Evolutionary conservation across 495 filamentous ascomycete species (phyloP).

Genomic region (Penicillium goetzii): DNA sequence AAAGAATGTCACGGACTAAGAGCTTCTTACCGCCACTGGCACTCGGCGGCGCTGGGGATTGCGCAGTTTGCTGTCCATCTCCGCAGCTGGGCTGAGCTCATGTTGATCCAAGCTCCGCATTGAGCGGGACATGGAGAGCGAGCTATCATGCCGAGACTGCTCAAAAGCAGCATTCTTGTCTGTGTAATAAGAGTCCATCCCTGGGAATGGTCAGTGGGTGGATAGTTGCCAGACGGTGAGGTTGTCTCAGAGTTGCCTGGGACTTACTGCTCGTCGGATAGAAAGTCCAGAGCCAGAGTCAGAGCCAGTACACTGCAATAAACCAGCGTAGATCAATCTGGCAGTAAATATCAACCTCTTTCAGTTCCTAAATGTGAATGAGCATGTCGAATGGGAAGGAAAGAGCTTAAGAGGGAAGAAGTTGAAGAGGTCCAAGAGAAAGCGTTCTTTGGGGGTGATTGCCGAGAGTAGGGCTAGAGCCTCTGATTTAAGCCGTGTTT

Average conservation of each 20-base stretch:
- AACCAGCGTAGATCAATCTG: neutral
- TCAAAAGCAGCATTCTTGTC: constrained; percentile 37
- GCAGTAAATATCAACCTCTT: neutral
- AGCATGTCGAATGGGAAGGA: constrained; percentile 13
- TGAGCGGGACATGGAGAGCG: constrained; percentile 36
- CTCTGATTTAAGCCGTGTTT: constrained; percentile 35
- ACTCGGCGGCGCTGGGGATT: constrained; percentile 56
- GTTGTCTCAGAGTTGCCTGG: neutral
- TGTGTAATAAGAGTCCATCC: constrained; percentile 42
- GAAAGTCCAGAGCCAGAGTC: neutral
- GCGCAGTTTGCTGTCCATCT: constrained; percentile 40
- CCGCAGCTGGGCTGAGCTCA: constrained; percentile 32
- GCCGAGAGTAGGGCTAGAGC: constrained; percentile 22
- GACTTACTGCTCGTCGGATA: constrained; percentile 2
- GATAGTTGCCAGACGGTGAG: neutral
- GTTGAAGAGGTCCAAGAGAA: constrained; percentile 13
- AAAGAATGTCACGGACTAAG: constrained; percentile 12
- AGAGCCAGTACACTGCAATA: constrained; percentile 2
- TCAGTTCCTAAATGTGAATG: constrained; percentile 12
- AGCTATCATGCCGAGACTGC: constrained; percentile 19
- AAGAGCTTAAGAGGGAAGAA: constrained; percentile 17
- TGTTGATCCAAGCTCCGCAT: constrained; percentile 32
- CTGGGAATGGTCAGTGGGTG: constrained; percentile 9
- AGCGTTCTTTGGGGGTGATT: constrained; percentile 23
- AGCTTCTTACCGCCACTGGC: constrained; percentile 66